Conservation (phyloP, 2,329 filamentous ascomycete species). For the Scedosporium dehoogii region DNA sequence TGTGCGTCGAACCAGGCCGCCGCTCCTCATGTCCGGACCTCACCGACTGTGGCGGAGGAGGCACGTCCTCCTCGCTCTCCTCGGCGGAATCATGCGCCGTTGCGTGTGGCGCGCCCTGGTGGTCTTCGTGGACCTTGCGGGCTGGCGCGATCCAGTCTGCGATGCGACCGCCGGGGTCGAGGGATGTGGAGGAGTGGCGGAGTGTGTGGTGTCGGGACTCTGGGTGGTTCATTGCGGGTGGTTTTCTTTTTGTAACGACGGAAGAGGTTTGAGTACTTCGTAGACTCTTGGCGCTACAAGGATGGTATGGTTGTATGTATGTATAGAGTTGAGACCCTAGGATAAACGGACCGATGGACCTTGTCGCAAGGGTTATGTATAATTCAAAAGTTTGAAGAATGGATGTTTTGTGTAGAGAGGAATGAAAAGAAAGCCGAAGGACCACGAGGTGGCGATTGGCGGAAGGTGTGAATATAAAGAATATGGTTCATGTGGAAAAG, state of each 20-base stretch:
- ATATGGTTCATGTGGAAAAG: no score
- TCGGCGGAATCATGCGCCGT: not conserved
- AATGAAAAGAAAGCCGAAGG: no score
- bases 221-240: not conserved
- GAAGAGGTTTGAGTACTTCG: no score
- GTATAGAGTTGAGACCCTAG: no score
- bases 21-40: not conserved
- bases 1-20: not conserved
- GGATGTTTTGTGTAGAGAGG: no score
- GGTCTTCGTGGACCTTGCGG: not conserved
- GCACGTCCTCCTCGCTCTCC: not conserved
- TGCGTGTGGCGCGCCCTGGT: not conserved
- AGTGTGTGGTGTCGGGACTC: not conserved
- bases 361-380: no score
- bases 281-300: no score
- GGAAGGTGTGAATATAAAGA: no score
- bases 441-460: no score
- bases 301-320: no score
- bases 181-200: not conserved
- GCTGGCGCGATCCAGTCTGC: not conserved
- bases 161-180: not conserved
- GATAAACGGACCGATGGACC: no score
- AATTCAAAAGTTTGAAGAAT: no score
- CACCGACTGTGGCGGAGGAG: not conserved
- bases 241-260: not conserved